Evolutionary conservation across 2,329 filamentous ascomycete species (phyloP).

Genomic region (Verticillium tricorpus): DNA sequence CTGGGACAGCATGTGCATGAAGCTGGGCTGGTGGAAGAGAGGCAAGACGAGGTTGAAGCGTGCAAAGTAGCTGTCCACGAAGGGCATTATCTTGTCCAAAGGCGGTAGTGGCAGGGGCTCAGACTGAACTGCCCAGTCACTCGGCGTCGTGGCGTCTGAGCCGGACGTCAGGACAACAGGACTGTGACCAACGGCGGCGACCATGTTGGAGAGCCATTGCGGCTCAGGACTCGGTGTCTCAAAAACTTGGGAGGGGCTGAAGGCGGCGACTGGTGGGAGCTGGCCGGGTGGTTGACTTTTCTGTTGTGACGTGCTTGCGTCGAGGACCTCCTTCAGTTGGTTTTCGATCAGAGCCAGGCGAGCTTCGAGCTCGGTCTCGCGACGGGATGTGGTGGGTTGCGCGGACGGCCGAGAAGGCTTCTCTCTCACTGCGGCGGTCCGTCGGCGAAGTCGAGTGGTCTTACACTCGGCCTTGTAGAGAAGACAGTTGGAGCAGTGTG

Average conservation of each 20-base stretch:
- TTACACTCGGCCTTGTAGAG: constrained; percentile 36
- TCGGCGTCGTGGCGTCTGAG: not conserved
- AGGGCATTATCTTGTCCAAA: constrained; percentile 26
- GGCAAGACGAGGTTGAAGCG: constrained; percentile 30
- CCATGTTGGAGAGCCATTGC: not conserved
- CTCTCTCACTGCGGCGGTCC: constrained; percentile 1
- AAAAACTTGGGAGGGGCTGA: not conserved
- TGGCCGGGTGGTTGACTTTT: not conserved
- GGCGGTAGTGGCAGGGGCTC: constrained; percentile 12
- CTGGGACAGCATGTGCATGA: constrained; percentile 27
- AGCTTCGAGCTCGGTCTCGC: constrained; percentile 13
- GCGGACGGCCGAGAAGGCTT: constrained; percentile 6
- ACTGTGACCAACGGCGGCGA: not conserved
- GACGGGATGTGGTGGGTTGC: constrained; percentile 1
- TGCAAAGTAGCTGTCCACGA: constrained; percentile 31
- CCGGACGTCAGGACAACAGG: not conserved
- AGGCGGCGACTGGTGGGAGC: not conserved
- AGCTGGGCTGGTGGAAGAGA: constrained; percentile 29
- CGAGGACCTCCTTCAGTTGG: constrained; percentile 25
- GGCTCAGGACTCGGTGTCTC: not conserved
- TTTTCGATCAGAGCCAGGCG: constrained; percentile 22
- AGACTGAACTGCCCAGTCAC: not conserved
- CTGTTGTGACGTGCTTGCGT: constrained; percentile 1
- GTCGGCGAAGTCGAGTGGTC: constrained; percentile 23
- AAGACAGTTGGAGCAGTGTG: constrained; percentile 37